Evolutionary conservation across 306 rosid species (phyloP).

Genomic region (Sicyos edulis): DNA sequence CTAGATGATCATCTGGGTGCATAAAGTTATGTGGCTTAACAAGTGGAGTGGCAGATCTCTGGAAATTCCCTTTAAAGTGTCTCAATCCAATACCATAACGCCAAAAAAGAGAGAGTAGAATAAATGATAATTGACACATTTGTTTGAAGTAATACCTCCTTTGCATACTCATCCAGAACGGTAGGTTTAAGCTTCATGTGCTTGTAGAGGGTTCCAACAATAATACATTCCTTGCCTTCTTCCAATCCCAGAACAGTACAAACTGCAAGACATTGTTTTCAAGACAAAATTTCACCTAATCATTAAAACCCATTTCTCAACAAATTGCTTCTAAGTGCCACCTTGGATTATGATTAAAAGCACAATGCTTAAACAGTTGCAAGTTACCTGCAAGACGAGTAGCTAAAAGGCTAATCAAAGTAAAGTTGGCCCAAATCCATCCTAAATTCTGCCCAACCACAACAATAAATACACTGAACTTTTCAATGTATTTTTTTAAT

Average conservation of each 20-base stretch:
- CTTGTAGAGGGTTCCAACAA: conserved; percentile 85
- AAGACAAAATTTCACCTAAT: background rate
- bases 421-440: background rate
- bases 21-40: conserved; percentile 69
- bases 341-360: conserved; percentile 1
- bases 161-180: conserved; percentile 83
- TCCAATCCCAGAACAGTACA: conserved; percentile 68
- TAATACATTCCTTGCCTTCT: conserved; percentile 68
- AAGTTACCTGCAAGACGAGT: background rate
- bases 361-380: conserved; percentile 1
- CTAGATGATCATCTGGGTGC: conserved; percentile 64
- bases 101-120: conserved; percentile 1
- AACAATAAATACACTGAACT: background rate
- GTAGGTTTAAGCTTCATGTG: conserved; percentile 93
- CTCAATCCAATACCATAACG: conserved; percentile 3
- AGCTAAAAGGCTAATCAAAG: background rate
- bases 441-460: background rate
- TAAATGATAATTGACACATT: background rate
- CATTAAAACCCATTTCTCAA: background rate
- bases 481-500: too few species aligned
- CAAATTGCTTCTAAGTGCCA: background rate
- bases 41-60: conserved; percentile 62
- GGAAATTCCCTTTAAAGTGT: conserved; percentile 21
- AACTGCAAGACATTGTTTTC: conserved; percentile 41
- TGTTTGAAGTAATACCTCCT: conserved; percentile 45